A percentile compares a stretch with the other conserved stretches of the same genome.
Evolutionary conservation across 805 yeast species (phyloP).

Genomic region (Kregervanrija pseudodelftensis): DNA sequence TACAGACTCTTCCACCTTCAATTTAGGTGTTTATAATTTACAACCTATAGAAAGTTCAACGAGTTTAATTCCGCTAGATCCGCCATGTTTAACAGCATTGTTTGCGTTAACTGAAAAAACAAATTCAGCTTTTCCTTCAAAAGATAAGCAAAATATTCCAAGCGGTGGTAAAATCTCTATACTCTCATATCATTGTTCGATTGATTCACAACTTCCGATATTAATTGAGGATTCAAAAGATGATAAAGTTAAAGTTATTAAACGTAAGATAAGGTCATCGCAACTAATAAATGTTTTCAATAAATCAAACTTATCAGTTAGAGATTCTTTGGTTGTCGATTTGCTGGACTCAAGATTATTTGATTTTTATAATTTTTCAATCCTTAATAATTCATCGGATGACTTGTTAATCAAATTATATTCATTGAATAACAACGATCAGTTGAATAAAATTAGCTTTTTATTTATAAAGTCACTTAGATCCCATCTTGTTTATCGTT

Average conservation of each 20-base stretch:
- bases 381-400: slow-evolving; percentile 6
- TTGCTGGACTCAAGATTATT: slow-evolving; percentile 41
- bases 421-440: slow-evolving; percentile 1
- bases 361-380: slow-evolving; percentile 35
- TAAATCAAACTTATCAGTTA: slow-evolving; percentile 24
- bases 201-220: slow-evolving; percentile 45
- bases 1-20: slow-evolving; percentile 29
- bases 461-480: slow-evolving; percentile 2
- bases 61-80: slow-evolving; percentile 46
- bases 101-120: slow-evolving; percentile 41
- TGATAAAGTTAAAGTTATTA: slow-evolving; percentile 23
- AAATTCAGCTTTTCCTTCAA: slow-evolving; percentile 34
- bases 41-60: slow-evolving; percentile 21
- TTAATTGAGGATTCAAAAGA: slow-evolving; percentile 42
- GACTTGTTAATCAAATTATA: slow-evolving; percentile 6
- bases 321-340: slow-evolving; percentile 30
- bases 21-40: slow-evolving; percentile 48
- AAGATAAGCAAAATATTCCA: slow-evolving; percentile 5
- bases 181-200: slow-evolving; percentile 43
- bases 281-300: slow-evolving; percentile 31
- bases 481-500: slow-evolving; percentile 6
- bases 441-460: slow-evolving; percentile 10
- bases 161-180: slow-evolving; percentile 32
- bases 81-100: slow-evolving; percentile 43
- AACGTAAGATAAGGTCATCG: slow-evolving; percentile 31